Percentiles rank a stretch among this genome's conserved stretches.
phyloP scores from a whole-genome alignment of 2,329 filamentous ascomycete species.

The Colletotrichum cuscutae region DNA sequence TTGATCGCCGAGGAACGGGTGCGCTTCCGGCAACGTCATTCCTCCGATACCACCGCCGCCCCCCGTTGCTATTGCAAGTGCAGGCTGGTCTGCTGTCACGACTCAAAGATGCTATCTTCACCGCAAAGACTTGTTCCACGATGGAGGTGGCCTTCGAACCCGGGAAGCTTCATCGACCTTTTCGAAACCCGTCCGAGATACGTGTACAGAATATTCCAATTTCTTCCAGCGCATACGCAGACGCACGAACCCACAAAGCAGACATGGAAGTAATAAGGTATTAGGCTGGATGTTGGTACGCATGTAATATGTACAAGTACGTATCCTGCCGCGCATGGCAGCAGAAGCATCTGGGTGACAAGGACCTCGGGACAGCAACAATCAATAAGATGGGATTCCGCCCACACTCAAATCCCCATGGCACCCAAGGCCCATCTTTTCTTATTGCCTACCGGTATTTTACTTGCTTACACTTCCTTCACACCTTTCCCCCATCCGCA shows the following conservation, averaged over 20 bases:
- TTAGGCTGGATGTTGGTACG: no score
- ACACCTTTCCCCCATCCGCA: not conserved
- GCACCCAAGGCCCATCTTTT: not conserved
- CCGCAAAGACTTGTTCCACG: not conserved
- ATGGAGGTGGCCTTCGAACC: not conserved
- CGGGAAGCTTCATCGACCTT: not conserved
- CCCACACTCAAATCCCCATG: constrained; percentile 4
- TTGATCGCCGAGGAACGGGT: constrained; percentile 11
- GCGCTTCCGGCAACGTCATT: constrained; percentile 19
- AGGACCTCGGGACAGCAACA: not conserved
- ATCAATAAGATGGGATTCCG: not conserved
- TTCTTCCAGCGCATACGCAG: not conserved
- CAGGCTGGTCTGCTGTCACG: not conserved
- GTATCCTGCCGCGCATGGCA: not conserved
- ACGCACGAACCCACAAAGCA: not conserved
- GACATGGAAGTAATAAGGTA: no score
- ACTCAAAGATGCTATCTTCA: not conserved
- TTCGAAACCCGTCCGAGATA: not conserved
- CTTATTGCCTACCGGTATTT: not conserved
- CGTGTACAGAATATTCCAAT: not conserved
- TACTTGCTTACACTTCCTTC: not conserved
- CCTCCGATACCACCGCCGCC: not conserved
- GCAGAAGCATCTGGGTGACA: not conserved
- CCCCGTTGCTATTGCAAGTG: not conserved
- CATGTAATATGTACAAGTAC: not conserved